Conservation (phyloP, 2,329 filamentous ascomycete species). For the Alternaria consortialis region DNA sequence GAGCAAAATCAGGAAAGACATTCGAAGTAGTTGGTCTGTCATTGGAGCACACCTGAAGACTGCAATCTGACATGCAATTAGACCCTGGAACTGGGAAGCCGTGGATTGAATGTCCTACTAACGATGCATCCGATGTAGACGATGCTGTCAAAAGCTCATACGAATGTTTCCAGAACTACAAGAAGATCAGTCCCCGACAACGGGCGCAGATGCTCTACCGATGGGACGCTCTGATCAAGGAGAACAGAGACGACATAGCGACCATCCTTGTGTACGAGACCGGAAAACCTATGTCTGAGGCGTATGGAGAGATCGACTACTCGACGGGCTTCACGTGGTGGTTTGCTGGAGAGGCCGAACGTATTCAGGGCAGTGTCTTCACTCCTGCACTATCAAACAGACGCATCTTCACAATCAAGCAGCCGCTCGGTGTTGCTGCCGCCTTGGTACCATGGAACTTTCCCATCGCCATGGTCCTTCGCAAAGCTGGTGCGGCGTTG, state of each 20-base stretch:
- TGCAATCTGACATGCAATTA: conserved; percentile 38
- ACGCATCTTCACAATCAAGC: conserved; percentile 76
- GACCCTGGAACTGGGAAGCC: conserved; percentile 62
- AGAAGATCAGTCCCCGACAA: conserved; percentile 66
- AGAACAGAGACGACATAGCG: conserved; percentile 69
- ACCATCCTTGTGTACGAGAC: conserved; percentile 69
- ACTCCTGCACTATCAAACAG: conserved; percentile 68
- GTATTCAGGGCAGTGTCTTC: conserved; percentile 69
- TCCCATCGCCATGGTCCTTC: conserved; percentile 71
- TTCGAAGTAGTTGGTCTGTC: conserved; percentile 64
- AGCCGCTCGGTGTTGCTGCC: conserved; percentile 73
- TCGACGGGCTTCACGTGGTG: conserved; percentile 65
- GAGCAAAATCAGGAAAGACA: conserved; percentile 64
- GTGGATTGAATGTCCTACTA: conserved; percentile 59
- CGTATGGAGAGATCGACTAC: conserved; percentile 64
- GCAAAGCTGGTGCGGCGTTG: conserved; percentile 73
- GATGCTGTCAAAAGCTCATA: conserved; percentile 67
- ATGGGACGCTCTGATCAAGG: conserved; percentile 71
- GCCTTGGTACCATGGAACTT: conserved; percentile 80
- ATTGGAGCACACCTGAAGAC: not conserved
- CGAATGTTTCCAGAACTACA: conserved; percentile 68
- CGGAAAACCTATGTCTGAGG: conserved; percentile 62
- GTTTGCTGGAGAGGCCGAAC: conserved; percentile 68
- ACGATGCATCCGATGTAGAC: conserved; percentile 67
- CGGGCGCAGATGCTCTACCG: conserved; percentile 70